Conservation (phyloP, 2,329 filamentous ascomycete species). For the Botrytis deweyae region DNA sequence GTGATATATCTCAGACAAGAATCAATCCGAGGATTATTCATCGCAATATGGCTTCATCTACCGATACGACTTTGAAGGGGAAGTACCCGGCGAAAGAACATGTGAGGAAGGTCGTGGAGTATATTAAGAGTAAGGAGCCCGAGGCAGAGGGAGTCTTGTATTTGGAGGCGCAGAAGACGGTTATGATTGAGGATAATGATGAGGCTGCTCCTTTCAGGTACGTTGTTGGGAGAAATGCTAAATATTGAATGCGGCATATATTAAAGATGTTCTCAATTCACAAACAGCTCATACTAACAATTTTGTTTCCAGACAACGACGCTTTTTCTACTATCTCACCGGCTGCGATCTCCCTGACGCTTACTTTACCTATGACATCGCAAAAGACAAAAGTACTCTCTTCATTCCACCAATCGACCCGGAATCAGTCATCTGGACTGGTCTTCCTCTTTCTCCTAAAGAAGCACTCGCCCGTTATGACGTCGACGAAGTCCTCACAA, state of each 20-base stretch:
- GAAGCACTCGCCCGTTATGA: conserved; percentile 79
- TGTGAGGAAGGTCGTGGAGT: conserved; percentile 77
- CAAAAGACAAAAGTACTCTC: conserved; percentile 70
- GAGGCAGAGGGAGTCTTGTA: conserved; percentile 74
- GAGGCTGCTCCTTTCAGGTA: conserved; percentile 78
- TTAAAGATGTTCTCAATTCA: not conserved
- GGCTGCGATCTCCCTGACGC: conserved; percentile 80
- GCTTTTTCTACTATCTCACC: conserved; percentile 92
- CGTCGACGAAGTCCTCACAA: conserved; percentile 73
- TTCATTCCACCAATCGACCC: conserved; percentile 89
- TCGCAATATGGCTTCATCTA: conserved; percentile 3
- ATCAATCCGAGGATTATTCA: not conserved
- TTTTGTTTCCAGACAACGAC: conserved; percentile 64
- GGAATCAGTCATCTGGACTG: conserved; percentile 91
- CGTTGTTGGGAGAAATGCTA: not conserved
- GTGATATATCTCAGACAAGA: not conserved
- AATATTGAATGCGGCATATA: not conserved
- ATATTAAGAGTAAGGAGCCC: conserved; percentile 67
- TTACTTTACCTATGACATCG: conserved; percentile 77
- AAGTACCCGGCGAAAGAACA: conserved; percentile 86
- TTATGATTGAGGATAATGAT: conserved; percentile 87
- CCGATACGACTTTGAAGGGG: conserved; percentile 50
- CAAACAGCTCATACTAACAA: conserved; percentile 5
- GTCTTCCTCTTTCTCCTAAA: conserved; percentile 73
- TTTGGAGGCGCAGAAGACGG: conserved; percentile 79